Percentiles rank a stretch among this genome's conserved stretches.
Conservation (phyloP, 768 basidiomycete genomes). For the Hydnomerulius pinastri region DNA sequence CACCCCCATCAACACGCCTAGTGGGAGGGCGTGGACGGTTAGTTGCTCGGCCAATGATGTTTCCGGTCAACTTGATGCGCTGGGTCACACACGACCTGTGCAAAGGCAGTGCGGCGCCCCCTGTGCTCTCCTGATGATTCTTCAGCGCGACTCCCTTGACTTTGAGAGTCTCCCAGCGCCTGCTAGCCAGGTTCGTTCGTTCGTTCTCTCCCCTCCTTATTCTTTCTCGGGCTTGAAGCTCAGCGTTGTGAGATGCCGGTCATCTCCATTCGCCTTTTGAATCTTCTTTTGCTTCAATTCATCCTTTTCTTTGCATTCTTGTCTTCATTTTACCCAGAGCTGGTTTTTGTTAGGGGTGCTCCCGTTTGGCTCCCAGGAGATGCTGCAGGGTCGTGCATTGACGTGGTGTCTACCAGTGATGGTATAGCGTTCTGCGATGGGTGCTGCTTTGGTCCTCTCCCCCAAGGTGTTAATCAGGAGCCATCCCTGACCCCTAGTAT, state of each 20-base stretch:
- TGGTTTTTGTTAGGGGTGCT: neutral
- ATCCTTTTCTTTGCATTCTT: constrained; percentile 1
- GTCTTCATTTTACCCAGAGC: neutral
- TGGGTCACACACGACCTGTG: too few relatives aligned
- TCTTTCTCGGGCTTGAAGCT: constrained; percentile 13
- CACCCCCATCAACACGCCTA: too few relatives aligned
- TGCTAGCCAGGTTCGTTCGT: neutral
- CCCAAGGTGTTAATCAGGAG: neutral
- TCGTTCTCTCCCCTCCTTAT: neutral
- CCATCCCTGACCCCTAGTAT: neutral
- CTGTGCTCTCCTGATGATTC: neutral
- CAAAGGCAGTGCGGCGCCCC: neutral
- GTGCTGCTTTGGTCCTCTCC: neutral
- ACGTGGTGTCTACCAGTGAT: too few relatives aligned
- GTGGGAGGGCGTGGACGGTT: too few relatives aligned
- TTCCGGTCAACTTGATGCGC: too few relatives aligned
- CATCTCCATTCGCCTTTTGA: constrained; percentile 6
- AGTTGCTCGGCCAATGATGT: too few relatives aligned
- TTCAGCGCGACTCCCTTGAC: neutral
- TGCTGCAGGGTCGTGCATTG: neutral
- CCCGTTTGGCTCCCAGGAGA: neutral
- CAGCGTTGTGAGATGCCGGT: constrained; percentile 14
- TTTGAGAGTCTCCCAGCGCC: neutral
- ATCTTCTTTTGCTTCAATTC: neutral
- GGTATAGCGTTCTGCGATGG: neutral